A percentile compares a stretch with the other conserved stretches of the same genome.
phyloP scores from a whole-genome alignment of 164 flowering plant species.

The Aristolochia californica region DNA sequence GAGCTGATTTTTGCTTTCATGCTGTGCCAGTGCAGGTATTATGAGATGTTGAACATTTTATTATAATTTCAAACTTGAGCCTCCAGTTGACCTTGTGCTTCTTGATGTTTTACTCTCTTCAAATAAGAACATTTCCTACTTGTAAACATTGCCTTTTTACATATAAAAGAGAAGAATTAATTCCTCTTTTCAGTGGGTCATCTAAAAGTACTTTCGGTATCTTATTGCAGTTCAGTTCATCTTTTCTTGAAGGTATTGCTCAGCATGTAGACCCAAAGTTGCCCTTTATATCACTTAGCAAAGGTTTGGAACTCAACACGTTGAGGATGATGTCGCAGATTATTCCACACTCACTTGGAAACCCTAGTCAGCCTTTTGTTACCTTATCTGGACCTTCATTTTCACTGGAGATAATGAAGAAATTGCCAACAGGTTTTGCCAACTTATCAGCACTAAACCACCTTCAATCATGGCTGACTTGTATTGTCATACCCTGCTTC shows the following conservation, averaged over 20 bases:
- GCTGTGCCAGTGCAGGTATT: constrained; percentile 96
- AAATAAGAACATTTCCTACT: no score
- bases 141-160: no score
- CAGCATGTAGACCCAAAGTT: constrained; percentile 68
- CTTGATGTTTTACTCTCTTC: no score
- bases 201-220: constrained; percentile 5
- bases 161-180: no score
- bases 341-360: constrained; percentile 63
- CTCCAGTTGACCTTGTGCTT: no score
- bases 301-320: constrained; percentile 88
- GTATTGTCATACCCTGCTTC: no score
- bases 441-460: no score
- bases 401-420: constrained; percentile 78
- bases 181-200: no score
- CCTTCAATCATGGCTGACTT: no score
- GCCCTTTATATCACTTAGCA: constrained; percentile 93
- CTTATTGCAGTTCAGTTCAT: constrained; percentile 78
- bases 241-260: constrained; percentile 74
- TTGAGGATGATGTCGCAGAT: constrained; percentile 96
- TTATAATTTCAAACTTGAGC: no score
- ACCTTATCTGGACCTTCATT: constrained; percentile 94
- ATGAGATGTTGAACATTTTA: background rate
- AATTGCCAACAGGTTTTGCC: constrained; percentile 74
- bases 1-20: constrained; percentile 89
- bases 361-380: constrained; percentile 84